phyloP scores from a whole-genome alignment of 306 rosid species.

The Gillenia trifoliata region DNA sequence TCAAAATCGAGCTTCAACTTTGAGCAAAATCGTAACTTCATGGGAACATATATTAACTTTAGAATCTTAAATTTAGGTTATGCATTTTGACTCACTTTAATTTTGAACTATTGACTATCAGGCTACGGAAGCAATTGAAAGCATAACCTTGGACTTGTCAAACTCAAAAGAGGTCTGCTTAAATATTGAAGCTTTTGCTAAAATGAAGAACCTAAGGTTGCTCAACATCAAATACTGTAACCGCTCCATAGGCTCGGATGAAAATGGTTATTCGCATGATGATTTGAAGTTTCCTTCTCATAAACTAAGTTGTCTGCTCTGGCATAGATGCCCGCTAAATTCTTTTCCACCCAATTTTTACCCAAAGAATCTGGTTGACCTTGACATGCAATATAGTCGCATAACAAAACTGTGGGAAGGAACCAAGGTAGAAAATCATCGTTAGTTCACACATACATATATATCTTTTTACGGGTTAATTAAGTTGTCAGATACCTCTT shows the following conservation, averaged over 20 bases:
- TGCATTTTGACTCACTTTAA: too few species aligned
- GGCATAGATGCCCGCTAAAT: conserved; percentile 16
- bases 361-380: conserved; percentile 11
- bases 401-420: conserved; percentile 1
- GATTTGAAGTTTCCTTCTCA: background rate
- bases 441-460: too few species aligned
- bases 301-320: conserved; percentile 16
- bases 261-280: background rate
- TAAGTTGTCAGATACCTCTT: background rate
- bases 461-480: background rate
- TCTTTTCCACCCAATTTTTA: background rate
- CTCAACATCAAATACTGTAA: background rate
- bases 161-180: background rate
- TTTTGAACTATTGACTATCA: too few species aligned
- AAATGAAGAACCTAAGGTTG: conserved; percentile 16
- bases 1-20: background rate
- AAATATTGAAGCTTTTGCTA: conserved; percentile 24
- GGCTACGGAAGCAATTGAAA: conserved; percentile 8
- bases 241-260: background rate
- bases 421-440: background rate
- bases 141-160: background rate
- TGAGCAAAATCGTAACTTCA: too few species aligned
- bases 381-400: conserved; percentile 4
- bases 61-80: too few species aligned
- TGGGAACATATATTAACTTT: too few species aligned